Evolutionary conservation across 1,284 basidiomycete species (phyloP).

Genomic region (Rhodotorula sp.): DNA sequence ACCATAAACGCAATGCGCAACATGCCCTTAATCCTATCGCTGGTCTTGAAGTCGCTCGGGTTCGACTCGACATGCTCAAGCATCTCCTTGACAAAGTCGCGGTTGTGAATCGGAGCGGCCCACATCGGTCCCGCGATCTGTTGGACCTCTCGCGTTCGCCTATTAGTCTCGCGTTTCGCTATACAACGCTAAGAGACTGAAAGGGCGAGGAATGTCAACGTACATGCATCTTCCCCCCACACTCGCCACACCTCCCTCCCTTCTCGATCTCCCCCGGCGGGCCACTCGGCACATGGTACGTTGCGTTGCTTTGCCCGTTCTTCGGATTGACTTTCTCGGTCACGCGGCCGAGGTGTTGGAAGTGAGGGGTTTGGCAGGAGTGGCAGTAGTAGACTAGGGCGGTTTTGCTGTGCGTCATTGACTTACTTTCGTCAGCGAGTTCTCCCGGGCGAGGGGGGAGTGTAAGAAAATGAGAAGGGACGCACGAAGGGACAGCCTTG

Average conservation of each 20-base stretch:
- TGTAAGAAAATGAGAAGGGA: constrained; percentile 19
- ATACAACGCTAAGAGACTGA: not conserved
- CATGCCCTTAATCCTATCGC: constrained; percentile 90
- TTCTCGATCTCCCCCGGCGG: constrained; percentile 58
- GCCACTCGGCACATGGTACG: constrained; percentile 71
- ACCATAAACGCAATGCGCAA: constrained; percentile 83
- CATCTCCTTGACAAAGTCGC: constrained; percentile 68
- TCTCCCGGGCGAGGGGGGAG: too few species aligned
- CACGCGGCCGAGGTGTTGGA: constrained; percentile 70
- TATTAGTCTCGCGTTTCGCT: too few species aligned
- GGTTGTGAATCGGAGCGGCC: constrained; percentile 82
- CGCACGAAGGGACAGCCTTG: constrained; percentile 74
- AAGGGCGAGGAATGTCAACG: constrained; percentile 9
- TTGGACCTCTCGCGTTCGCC: too few species aligned
- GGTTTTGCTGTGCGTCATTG: constrained; percentile 61
- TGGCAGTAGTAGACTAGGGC: constrained; percentile 78
- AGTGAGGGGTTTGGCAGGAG: constrained; percentile 72
- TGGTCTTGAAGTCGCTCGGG: constrained; percentile 67
- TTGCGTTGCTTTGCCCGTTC: constrained; percentile 58
- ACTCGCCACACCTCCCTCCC: constrained; percentile 70
- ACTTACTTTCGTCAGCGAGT: constrained; percentile 4
- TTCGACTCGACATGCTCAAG: constrained; percentile 63
- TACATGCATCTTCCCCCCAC: constrained; percentile 71
- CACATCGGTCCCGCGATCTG: constrained; percentile 94
- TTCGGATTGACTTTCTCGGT: constrained; percentile 44